Conservation (phyloP, 1,139 yeast species). For the Yamadazyma buinensis region DNA sequence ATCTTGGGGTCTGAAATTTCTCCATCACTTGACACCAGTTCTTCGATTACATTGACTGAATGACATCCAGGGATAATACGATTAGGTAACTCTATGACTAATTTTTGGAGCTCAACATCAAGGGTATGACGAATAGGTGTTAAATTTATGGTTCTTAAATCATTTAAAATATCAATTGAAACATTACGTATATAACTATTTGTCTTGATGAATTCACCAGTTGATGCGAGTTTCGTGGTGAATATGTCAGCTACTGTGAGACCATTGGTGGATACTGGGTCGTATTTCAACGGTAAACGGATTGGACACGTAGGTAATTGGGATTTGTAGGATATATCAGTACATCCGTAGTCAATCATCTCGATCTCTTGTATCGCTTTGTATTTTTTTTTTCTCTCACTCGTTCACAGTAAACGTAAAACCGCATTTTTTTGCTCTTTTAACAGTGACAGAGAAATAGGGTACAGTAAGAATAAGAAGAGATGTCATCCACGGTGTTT, state of each 20-base stretch:
- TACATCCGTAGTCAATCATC: conserved; percentile 13
- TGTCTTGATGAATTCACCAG: conserved; percentile 1
- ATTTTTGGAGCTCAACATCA: conserved; percentile 23
- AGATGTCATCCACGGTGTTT: conserved; percentile 92
- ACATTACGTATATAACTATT: conserved; percentile 19
- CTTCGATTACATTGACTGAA: conserved; percentile 15
- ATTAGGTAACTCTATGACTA: conserved; percentile 32
- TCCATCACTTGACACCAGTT: conserved; percentile 8
- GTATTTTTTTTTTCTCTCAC: too few relatives aligned
- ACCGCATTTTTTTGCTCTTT: not conserved
- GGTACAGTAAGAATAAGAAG: too few relatives aligned
- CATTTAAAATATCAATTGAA: conserved; percentile 27
- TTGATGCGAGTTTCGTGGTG: not conserved
- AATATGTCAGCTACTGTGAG: conserved; percentile 1
- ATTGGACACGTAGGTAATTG: conserved; percentile 21
- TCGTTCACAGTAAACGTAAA: too few relatives aligned
- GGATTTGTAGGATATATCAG: conserved; percentile 20
- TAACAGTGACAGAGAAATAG: too few relatives aligned
- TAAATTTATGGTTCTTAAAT: conserved; percentile 26
- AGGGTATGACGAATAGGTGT: conserved; percentile 28
- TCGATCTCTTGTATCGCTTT: too few relatives aligned
- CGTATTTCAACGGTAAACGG: conserved; percentile 32
- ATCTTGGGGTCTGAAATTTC: conserved; percentile 8
- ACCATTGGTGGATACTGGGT: not conserved
- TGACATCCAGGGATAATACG: conserved; percentile 23